These are phyloP conservation scores for Cucurbitaria berberidis DNA, from an alignment of 2,329 filamentous ascomycete species.

Conservation along the genomic window DNA sequence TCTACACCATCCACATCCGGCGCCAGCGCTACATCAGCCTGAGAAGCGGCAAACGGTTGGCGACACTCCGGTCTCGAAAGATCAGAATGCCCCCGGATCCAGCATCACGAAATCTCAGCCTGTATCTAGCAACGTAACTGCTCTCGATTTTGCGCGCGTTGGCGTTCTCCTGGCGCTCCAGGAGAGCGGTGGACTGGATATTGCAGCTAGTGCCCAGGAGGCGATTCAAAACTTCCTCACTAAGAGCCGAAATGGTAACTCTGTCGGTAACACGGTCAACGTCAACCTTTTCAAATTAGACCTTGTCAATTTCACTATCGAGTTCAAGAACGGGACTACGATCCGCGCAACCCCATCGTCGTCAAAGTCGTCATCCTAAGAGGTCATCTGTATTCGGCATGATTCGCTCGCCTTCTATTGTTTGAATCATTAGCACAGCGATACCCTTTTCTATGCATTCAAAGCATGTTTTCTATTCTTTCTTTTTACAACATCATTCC, in stretches of 20 bases:
- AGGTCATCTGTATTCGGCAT: not conserved
- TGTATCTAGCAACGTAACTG: constrained; percentile 44
- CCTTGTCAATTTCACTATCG: constrained; percentile 38
- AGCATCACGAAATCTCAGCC: constrained; percentile 32
- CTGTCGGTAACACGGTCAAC: constrained; percentile 32
- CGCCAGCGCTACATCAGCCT: constrained; percentile 9
- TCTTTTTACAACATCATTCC: not conserved
- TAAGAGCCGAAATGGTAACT: constrained; percentile 36
- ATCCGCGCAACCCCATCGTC: constrained; percentile 22
- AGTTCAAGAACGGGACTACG: constrained; percentile 43
- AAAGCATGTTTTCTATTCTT: not conserved
- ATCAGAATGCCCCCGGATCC: constrained; percentile 16
- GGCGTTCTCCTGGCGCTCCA: constrained; percentile 56
- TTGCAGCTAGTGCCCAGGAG: constrained; percentile 53
- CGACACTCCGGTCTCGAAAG: constrained; percentile 36
- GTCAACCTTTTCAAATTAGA: constrained; percentile 41
- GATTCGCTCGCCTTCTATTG: not conserved
- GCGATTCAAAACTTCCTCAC: constrained; percentile 49
- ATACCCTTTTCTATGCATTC: constrained; percentile 23
- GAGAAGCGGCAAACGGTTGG: constrained; percentile 39
- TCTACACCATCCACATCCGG: constrained; percentile 32
- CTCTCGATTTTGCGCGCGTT: constrained; percentile 55
- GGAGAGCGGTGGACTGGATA: constrained; percentile 46
- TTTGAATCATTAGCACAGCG: constrained; percentile 14
- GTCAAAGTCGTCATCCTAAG: constrained; percentile 6